A percentile compares a stretch with the other conserved stretches of the same genome.
These are phyloP conservation scores for Aureobasidium sp. DNA, from an alignment of 2,329 filamentous ascomycete genomes.

Conservation along the genomic window DNA sequence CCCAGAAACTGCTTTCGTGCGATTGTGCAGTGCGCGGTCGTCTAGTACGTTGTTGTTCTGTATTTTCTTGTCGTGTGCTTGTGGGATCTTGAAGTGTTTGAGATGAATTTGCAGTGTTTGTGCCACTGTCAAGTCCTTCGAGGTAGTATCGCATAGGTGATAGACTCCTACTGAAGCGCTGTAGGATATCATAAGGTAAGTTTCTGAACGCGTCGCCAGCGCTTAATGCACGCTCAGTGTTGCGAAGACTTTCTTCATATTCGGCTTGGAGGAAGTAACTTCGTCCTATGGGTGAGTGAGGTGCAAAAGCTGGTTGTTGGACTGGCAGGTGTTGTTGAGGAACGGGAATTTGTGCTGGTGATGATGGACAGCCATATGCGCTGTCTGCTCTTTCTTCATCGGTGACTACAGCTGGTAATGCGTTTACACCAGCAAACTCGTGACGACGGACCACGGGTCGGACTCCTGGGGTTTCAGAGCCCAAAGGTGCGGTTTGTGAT, in stretches of 20 bases:
- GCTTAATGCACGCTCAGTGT: constrained; percentile 16
- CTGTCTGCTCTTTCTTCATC: constrained; percentile 25
- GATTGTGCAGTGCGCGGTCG: constrained; percentile 6
- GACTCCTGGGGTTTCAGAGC: constrained; percentile 33
- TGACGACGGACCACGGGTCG: constrained; percentile 29
- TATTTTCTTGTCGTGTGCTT: neutral
- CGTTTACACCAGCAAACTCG: constrained; percentile 39
- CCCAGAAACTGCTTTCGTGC: constrained; percentile 24
- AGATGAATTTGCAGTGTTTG: neutral
- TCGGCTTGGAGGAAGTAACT: constrained; percentile 34
- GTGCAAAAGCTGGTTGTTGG: constrained; percentile 7
- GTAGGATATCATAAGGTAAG: constrained; percentile 51
- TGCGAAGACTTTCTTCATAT: constrained; percentile 23
- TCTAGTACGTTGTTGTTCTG: neutral
- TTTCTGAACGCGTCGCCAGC: constrained; percentile 30
- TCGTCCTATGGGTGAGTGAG: constrained; percentile 25
- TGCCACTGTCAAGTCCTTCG: constrained; percentile 24
- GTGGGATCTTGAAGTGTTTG: neutral
- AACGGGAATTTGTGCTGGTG: constrained; percentile 10
- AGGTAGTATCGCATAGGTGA: constrained; percentile 53
- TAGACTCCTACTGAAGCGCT: constrained; percentile 48
- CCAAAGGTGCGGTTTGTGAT: constrained; percentile 51
- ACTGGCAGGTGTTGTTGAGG: constrained; percentile 1
- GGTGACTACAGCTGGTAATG: constrained; percentile 26
- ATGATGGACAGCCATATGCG: constrained; percentile 21